Percentiles rank a stretch among this genome's conserved stretches.
Evolutionary conservation across 306 rosid genomes (phyloP).

Genomic region (Malus sylvestris): DNA sequence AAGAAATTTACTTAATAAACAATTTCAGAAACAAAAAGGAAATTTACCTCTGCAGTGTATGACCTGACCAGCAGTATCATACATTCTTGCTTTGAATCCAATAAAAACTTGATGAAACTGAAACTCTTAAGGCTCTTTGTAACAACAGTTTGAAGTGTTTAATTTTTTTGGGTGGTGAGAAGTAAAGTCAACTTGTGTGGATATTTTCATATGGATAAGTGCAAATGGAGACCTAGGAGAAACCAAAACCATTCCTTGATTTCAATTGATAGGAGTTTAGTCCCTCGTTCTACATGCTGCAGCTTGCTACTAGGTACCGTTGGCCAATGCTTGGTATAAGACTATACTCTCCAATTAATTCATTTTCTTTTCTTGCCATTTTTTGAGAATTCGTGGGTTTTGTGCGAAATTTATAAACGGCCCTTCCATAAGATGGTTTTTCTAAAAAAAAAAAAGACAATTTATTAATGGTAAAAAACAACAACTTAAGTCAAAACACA

Average conservation of each 20-base stretch:
- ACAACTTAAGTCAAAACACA: too few relatives aligned
- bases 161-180: background rate
- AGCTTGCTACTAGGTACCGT: background rate
- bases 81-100: conserved; percentile 3
- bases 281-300: background rate
- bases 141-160: background rate
- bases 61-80: conserved; percentile 21
- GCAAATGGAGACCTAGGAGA: background rate
- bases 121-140: background rate
- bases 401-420: too few relatives aligned
- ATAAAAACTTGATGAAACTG: background rate
- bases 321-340: background rate
- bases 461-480: too few relatives aligned
- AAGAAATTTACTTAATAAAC: background rate
- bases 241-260: background rate
- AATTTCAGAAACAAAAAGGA: background rate
- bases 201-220: background rate
- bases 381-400: too few relatives aligned
- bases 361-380: too few relatives aligned
- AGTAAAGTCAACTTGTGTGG: background rate
- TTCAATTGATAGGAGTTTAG: too few relatives aligned
- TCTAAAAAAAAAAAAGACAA: too few relatives aligned
- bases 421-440: too few relatives aligned
- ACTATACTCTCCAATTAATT: too few relatives aligned
- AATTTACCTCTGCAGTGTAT: conserved; percentile 27